Conservation (phyloP, 768 basidiomycete species). For the Arthromyces matolae region DNA sequence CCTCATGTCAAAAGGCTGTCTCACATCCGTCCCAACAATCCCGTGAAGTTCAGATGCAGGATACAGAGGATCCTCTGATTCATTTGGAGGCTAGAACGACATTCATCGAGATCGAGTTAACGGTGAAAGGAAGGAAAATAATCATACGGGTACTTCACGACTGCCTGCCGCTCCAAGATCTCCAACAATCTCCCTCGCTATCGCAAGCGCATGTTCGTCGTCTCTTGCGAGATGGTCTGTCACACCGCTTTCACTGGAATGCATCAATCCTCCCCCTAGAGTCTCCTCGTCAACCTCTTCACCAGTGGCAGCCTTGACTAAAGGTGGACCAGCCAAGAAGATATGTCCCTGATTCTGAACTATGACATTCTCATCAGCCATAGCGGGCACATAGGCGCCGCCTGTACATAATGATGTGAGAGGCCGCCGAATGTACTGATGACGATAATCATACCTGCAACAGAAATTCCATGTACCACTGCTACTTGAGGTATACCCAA, state of each 20-base stretch:
- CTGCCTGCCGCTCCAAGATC: conserved; percentile 69
- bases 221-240: conserved; percentile 84
- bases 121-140: not conserved
- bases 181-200: conserved; percentile 73
- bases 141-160: conserved; percentile 44
- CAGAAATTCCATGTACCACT: conserved; percentile 91
- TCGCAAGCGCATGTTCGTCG: conserved; percentile 81
- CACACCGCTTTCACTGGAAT: conserved; percentile 87
- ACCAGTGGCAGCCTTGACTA: conserved; percentile 93
- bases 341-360: conserved; percentile 90
- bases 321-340: conserved; percentile 90
- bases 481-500: conserved; percentile 89
- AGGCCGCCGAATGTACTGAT: not conserved
- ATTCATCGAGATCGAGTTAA: not conserved
- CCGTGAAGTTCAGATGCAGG: conserved; percentile 80
- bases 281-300: conserved; percentile 92
- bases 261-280: conserved; percentile 88
- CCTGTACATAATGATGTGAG: conserved; percentile 36
- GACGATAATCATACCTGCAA: conserved; percentile 54
- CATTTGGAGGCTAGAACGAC: conserved; percentile 46
- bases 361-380: conserved; percentile 93
- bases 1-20: conserved; percentile 88
- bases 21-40: conserved; percentile 85
- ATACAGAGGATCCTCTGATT: conserved; percentile 73
- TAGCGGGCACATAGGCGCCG: conserved; percentile 92